phyloP scores from a whole-genome alignment of 2,329 filamentous ascomycete genomes.

The Epichloe sp. region DNA sequence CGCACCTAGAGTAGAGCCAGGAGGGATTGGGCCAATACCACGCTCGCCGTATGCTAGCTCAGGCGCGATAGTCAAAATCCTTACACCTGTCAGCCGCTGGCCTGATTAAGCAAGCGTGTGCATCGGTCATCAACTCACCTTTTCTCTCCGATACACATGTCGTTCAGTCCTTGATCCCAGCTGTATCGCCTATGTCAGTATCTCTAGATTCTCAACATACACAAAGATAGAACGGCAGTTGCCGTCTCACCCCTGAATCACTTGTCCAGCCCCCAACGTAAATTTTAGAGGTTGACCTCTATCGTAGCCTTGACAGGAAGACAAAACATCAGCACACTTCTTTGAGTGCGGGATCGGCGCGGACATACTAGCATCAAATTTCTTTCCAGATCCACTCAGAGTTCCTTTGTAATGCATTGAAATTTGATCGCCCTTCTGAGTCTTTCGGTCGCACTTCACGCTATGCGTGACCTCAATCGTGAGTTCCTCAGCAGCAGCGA shows the following conservation, averaged over 20 bases:
- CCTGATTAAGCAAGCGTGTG: neutral
- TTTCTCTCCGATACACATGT: conserved; percentile 95
- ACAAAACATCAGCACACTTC: neutral
- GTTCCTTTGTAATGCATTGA: conserved; percentile 83
- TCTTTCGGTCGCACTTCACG: conserved; percentile 71
- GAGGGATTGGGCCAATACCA: conserved; percentile 70
- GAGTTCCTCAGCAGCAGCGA: conserved; percentile 46
- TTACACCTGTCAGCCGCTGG: conserved; percentile 14
- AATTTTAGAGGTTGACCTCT: conserved; percentile 66
- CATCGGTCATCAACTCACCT: conserved; percentile 27
- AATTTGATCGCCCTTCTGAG: conserved; percentile 61
- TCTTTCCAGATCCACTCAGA: conserved; percentile 54
- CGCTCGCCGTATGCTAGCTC: conserved; percentile 69
- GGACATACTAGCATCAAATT: conserved; percentile 64
- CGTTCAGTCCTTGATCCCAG: conserved; percentile 81
- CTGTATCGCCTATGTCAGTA: conserved; percentile 23
- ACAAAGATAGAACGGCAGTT: neutral
- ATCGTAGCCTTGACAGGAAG: conserved; percentile 45
- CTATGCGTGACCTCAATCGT: conserved; percentile 64
- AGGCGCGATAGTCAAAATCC: conserved; percentile 81
- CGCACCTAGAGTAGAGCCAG: conserved; percentile 61
- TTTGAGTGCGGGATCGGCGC: neutral
- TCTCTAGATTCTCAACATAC: conserved; percentile 7
- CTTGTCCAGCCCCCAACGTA: conserved; percentile 63
- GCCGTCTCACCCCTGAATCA: conserved; percentile 66